phyloP scores from a whole-genome alignment of 139 green algal genomes.

The Nannochloris sp. region DNA sequence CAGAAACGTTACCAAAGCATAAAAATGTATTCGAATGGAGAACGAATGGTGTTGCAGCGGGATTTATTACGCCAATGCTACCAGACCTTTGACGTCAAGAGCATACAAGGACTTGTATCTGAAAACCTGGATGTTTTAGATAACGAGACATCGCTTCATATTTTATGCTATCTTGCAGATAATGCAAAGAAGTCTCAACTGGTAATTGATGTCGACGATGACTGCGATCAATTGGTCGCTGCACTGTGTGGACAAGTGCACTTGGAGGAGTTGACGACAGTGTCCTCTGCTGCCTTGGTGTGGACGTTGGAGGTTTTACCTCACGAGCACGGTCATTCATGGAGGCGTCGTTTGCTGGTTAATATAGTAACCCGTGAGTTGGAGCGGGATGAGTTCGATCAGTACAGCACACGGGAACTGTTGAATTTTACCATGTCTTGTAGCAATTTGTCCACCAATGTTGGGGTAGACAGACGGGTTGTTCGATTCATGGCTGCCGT shows the following conservation, averaged over 20 bases:
- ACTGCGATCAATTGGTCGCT: not conserved
- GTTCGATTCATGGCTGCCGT: slow-evolving; percentile 2
- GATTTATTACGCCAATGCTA: not conserved
- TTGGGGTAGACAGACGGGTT: not conserved
- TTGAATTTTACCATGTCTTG: slow-evolving; percentile 12
- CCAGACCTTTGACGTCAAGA: not conserved
- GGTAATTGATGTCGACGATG: not conserved
- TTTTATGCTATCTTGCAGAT: slow-evolving; percentile 17
- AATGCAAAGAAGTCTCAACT: slow-evolving; percentile 8
- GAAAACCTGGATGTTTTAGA: no score
- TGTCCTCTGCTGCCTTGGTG: not conserved
- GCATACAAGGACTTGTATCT: no score
- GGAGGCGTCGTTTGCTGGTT: not conserved
- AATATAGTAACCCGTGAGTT: not conserved
- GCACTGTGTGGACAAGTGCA: not conserved
- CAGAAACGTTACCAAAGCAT: not conserved
- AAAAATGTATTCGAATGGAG: not conserved
- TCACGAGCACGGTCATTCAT: not conserved
- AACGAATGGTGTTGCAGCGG: not conserved
- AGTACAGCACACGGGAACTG: slow-evolving; percentile 21
- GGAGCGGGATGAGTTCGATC: not conserved
- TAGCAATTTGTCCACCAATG: slow-evolving; percentile 2
- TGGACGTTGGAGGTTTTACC: not conserved
- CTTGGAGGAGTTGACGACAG: not conserved
- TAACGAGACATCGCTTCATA: slow-evolving; percentile 2